These are phyloP conservation scores for Colletotrichum costaricense DNA, from an alignment of 2,329 filamentous ascomycete genomes.

Conservation along the genomic window DNA sequence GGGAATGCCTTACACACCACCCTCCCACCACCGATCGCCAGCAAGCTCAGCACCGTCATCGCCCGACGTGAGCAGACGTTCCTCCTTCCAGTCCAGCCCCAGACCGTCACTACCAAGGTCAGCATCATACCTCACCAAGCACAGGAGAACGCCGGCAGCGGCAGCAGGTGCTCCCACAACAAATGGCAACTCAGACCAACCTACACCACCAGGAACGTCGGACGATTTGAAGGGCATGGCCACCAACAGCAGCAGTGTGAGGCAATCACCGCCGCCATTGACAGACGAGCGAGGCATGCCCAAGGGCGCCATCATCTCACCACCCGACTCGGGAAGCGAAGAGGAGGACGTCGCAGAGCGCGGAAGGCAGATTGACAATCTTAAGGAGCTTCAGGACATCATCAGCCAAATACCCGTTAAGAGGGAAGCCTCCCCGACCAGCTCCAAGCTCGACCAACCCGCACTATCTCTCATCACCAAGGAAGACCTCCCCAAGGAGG, in stretches of 20 bases:
- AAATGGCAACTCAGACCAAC: conserved; percentile 49
- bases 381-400: conserved; percentile 82
- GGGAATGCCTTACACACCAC: conserved; percentile 90
- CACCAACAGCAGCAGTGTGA: conserved; percentile 68
- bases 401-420: conserved; percentile 82
- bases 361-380: conserved; percentile 61
- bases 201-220: conserved; percentile 61
- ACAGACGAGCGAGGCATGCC: conserved; percentile 80
- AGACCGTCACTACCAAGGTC: conserved; percentile 71
- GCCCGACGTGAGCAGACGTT: conserved; percentile 67
- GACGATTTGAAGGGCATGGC: conserved; percentile 61
- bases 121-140: conserved; percentile 73
- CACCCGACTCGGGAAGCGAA: conserved; percentile 92
- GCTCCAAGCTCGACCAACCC: conserved; percentile 38
- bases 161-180: conserved; percentile 35
- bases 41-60: conserved; percentile 68
- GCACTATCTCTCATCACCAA: conserved; percentile 44
- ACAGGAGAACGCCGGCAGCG: conserved; percentile 68
- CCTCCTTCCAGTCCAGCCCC: conserved; percentile 63
- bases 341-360: conserved; percentile 67
- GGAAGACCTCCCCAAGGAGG: conserved; percentile 39
- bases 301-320: conserved; percentile 87
- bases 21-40: conserved; percentile 71
- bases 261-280: conserved; percentile 86
- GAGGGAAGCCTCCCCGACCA: conserved; percentile 66